phyloP scores from a whole-genome alignment of 2,329 filamentous ascomycete species.

The Fusarium avenaceum region DNA sequence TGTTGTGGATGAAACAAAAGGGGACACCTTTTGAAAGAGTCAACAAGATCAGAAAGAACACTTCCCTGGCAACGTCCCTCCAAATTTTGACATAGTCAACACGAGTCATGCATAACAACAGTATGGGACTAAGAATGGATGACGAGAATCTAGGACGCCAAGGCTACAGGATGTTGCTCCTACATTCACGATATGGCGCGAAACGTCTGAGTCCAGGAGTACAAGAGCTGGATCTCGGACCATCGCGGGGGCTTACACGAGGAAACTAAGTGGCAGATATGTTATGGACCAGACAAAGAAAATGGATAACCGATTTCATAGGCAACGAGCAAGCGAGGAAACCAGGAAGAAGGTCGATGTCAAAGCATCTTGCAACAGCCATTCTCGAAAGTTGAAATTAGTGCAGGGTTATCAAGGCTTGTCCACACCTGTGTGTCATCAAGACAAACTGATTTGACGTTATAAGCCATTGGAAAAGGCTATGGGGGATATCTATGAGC shows the following conservation, averaged over 20 bases:
- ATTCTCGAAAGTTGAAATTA: slow-evolving; percentile 28
- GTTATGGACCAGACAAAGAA: background rate
- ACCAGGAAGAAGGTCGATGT: background rate
- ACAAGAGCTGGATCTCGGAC: slow-evolving; percentile 2
- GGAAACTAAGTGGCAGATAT: background rate
- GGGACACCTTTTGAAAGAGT: slow-evolving; percentile 1
- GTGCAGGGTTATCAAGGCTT: background rate
- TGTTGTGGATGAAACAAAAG: slow-evolving; percentile 55
- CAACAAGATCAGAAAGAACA: slow-evolving; percentile 20
- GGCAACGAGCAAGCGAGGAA: background rate
- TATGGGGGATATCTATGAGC: background rate
- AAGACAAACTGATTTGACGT: background rate
- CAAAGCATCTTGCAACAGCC: slow-evolving; percentile 5
- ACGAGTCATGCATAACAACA: background rate
- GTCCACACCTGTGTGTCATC: background rate
- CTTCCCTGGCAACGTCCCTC: background rate
- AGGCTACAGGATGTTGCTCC: background rate
- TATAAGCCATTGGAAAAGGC: slow-evolving; percentile 6
- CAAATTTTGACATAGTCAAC: background rate
- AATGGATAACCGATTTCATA: background rate
- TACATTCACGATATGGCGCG: background rate
- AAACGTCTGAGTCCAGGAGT: slow-evolving; percentile 4
- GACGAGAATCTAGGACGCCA: background rate
- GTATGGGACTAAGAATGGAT: background rate
- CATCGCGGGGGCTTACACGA: background rate